phyloP scores from a whole-genome alignment of 805 yeast species.

The Starmera pachycereana region DNA sequence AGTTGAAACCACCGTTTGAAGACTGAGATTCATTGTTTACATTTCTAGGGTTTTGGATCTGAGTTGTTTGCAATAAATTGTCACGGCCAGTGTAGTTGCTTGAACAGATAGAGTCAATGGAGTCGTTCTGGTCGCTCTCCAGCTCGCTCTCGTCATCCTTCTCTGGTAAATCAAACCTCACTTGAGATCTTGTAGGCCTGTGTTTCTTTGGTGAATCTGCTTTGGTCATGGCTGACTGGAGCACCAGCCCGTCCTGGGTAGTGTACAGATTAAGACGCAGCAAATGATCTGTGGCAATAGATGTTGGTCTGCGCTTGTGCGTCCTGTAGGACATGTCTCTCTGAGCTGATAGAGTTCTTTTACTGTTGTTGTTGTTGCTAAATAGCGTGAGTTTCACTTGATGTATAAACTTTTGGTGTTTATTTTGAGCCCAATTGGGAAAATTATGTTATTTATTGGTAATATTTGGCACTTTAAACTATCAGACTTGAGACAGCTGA shows the following conservation, averaged over 20 bases:
- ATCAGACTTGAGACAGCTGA: no score
- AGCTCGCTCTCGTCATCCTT: neutral
- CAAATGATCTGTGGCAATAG: constrained; percentile 14
- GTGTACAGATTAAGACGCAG: constrained; percentile 11
- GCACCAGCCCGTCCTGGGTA: constrained; percentile 16
- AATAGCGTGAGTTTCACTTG: no score
- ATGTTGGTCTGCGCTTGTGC: constrained; percentile 18
- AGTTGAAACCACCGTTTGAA: neutral
- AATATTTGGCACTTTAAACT: no score
- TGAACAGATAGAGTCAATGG: no score
- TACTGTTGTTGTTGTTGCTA: no score
- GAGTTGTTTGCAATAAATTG: no score
- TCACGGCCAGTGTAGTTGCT: no score
- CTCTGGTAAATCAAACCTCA: constrained; percentile 17
- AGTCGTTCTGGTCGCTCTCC: neutral
- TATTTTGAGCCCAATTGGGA: constrained; percentile 7
- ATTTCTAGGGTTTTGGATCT: no score
- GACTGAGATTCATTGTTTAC: no score
- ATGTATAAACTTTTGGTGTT: constrained; percentile 1
- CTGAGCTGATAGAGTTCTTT: neutral
- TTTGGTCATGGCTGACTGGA: constrained; percentile 19
- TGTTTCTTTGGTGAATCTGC: constrained; percentile 18
- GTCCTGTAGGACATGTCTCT: constrained; percentile 12
- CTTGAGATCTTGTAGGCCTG: constrained; percentile 18
- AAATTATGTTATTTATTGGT: neutral